phyloP scores from a whole-genome alignment of 1,139 yeast genomes.

The Lodderomyces parapsilosis region DNA sequence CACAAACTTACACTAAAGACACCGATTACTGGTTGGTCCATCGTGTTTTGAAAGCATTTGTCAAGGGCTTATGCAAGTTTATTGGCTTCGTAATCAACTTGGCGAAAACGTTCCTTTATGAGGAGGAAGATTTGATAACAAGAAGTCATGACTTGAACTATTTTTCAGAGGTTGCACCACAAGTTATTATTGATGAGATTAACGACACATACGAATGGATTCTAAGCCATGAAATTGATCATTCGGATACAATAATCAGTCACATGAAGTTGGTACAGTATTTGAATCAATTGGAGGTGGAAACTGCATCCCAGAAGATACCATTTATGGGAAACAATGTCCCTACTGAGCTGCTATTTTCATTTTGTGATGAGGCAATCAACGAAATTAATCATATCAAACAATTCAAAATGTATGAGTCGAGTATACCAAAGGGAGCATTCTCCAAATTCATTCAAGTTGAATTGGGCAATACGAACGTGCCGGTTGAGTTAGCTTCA shows the following conservation, averaged over 20 bases:
- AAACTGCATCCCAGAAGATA: conserved; percentile 6
- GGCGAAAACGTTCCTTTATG: conserved; percentile 63
- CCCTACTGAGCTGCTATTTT: conserved; percentile 5
- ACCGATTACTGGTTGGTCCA: conserved; percentile 37
- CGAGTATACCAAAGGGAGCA: conserved; percentile 28
- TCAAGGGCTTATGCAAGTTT: conserved; percentile 52
- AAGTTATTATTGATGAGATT: conserved; percentile 23
- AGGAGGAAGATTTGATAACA: conserved; percentile 74
- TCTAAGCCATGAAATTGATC: conserved; percentile 10
- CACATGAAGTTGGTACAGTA: conserved; percentile 28
- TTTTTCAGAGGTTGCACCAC: conserved; percentile 25
- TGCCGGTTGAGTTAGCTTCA: conserved; percentile 45
- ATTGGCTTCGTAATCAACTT: conserved; percentile 48
- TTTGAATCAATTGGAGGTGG: conserved; percentile 28
- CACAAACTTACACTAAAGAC: neutral
- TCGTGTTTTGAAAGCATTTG: conserved; percentile 44
- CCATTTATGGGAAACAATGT: conserved; percentile 7
- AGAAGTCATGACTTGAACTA: conserved; percentile 55
- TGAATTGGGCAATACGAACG: conserved; percentile 56
- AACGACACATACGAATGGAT: conserved; percentile 23
- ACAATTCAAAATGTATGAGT: conserved; percentile 7
- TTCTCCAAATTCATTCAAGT: conserved; percentile 52
- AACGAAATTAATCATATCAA: conserved; percentile 12
- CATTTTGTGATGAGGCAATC: conserved; percentile 20
- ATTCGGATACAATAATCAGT: conserved; percentile 17